phyloP scores from a whole-genome alignment of 108 stramenopile genomes.

The Asterionellopsis glacialis region DNA sequence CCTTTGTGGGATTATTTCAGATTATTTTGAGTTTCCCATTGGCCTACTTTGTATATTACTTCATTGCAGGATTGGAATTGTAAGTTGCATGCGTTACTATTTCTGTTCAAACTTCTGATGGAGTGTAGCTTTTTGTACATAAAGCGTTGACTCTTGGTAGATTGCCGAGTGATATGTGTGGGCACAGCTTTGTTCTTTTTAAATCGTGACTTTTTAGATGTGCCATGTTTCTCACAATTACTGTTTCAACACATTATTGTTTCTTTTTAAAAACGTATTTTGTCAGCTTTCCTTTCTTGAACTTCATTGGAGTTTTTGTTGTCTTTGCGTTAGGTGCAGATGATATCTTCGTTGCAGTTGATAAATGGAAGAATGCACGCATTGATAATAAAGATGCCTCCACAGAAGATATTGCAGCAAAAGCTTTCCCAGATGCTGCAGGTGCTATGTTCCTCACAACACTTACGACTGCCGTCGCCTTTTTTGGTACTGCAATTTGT shows the following conservation, averaged over 20 bases:
- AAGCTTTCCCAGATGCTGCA: slow-evolving; percentile 52
- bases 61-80: slow-evolving; percentile 38
- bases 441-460: slow-evolving; percentile 54
- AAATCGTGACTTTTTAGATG: too few species aligned
- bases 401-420: slow-evolving; percentile 37
- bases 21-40: slow-evolving; percentile 48
- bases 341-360: slow-evolving; percentile 48
- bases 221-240: too few species aligned
- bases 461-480: slow-evolving; percentile 31
- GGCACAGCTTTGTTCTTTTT: too few species aligned
- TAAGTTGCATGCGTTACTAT: too few species aligned
- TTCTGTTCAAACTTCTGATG: too few species aligned
- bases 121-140: too few species aligned
- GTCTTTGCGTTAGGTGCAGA: slow-evolving; percentile 57
- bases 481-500: slow-evolving; percentile 50
- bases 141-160: too few species aligned
- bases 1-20: slow-evolving; percentile 40
- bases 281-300: slow-evolving; percentile 47
- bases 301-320: slow-evolving; percentile 60
- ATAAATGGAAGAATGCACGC: slow-evolving; percentile 55
- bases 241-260: too few species aligned
- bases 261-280: too few species aligned
- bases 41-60: slow-evolving; percentile 48
- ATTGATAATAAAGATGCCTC: slow-evolving; percentile 21
- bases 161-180: too few species aligned